Conservation (phyloP, 139 green algal species). For the Parachlorella kessleri region DNA sequence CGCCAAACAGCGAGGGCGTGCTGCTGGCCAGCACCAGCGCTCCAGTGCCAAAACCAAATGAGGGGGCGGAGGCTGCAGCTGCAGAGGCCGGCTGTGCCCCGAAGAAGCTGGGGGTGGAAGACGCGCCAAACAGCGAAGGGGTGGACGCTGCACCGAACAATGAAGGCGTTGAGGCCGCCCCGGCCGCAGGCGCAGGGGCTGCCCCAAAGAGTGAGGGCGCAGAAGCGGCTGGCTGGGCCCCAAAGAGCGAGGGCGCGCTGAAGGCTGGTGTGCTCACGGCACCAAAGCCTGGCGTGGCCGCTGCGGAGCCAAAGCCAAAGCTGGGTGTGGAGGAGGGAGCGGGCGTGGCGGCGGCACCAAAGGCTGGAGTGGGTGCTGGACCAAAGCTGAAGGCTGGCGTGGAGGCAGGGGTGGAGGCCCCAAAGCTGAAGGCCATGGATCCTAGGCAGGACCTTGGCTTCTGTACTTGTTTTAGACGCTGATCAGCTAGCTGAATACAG, state of each 20-base stretch:
- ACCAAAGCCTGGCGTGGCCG: constrained; percentile 6
- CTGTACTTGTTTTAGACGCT: too few relatives aligned
- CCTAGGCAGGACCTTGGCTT: too few relatives aligned
- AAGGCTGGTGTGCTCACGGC: constrained; percentile 14
- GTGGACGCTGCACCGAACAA: neutral
- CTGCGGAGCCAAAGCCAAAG: constrained; percentile 16
- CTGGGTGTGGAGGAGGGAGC: constrained; percentile 3
- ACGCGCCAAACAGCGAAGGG: constrained; percentile 35
- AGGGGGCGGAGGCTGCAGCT: neutral
- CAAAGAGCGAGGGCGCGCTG: constrained; percentile 29
- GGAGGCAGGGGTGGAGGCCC: neutral
- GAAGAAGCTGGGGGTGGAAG: neutral
- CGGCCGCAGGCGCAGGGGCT: neutral
- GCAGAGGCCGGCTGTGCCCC: neutral
- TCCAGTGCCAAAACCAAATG: neutral
- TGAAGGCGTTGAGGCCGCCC: neutral
- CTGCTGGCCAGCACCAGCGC: neutral
- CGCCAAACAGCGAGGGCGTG: constrained; percentile 3
- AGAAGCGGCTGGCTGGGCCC: constrained; percentile 16
- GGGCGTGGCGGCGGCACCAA: constrained; percentile 23
- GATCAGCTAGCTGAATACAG: too few relatives aligned
- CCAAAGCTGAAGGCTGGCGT: constrained; percentile 18
- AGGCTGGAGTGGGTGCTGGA: constrained; percentile 20
- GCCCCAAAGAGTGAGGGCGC: constrained; percentile 29
- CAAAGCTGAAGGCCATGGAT: constrained; percentile 10